These are phyloP conservation scores for Agaricus bisporus DNA, from an alignment of 768 basidiomycete species.

Conservation along the genomic window DNA sequence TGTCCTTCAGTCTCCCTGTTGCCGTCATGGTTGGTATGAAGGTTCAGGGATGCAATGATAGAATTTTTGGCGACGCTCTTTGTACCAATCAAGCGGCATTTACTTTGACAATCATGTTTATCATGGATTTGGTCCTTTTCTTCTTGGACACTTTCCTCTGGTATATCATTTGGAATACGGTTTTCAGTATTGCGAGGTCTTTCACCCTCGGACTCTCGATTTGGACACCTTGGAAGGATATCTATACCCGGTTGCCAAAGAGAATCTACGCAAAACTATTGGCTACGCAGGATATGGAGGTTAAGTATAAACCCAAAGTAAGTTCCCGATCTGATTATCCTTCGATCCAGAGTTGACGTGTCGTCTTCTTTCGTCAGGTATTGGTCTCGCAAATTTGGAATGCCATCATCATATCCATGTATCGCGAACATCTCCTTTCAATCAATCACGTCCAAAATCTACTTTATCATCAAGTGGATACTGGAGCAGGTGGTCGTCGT, in stretches of 20 bases:
- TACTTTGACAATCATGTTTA: slow-evolving; percentile 94
- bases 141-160: slow-evolving; percentile 99
- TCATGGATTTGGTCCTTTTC: slow-evolving; percentile 96
- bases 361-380: slow-evolving; percentile 44
- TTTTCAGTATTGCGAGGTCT: slow-evolving; percentile 81
- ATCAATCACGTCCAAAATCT: slow-evolving; percentile 99
- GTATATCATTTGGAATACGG: slow-evolving; percentile 99
- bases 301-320: slow-evolving; percentile 99
- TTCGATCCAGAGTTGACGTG: background rate
- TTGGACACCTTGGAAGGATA: slow-evolving; percentile 99
- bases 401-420: slow-evolving; percentile 99
- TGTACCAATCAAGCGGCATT: slow-evolving; percentile 94
- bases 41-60: slow-evolving; percentile 85
- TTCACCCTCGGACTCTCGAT: slow-evolving; percentile 92
- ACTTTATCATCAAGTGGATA: slow-evolving; percentile 94
- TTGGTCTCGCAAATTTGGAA: slow-evolving; percentile 99
- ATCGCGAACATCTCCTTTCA: slow-evolving; percentile 95
- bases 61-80: slow-evolving; percentile 74
- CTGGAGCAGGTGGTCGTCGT: slow-evolving; percentile 71
- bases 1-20: slow-evolving; percentile 92
- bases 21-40: slow-evolving; percentile 96
- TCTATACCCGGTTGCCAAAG: slow-evolving; percentile 93
- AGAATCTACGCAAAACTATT: slow-evolving; percentile 94
- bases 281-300: slow-evolving; percentile 92
- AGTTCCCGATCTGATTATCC: slow-evolving; percentile 13